Evolutionary conservation across 2,329 filamentous ascomycete species (phyloP).

Genomic region (Aspergillus arachidicola): DNA sequence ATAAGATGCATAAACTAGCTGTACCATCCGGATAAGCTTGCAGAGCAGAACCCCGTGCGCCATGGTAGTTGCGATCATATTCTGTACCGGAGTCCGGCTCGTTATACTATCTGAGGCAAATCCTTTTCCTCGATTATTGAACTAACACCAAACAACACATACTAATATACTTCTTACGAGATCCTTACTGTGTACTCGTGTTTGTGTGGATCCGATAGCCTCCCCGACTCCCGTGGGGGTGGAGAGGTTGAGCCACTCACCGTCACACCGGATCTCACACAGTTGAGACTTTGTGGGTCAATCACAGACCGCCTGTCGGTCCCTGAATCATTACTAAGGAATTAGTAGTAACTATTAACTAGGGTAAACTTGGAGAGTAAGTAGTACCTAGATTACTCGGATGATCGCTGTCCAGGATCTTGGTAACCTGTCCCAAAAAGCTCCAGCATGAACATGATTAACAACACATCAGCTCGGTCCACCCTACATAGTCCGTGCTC

Average conservation of each 20-base stretch:
- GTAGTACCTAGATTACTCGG: not conserved
- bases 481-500: constrained; percentile 12
- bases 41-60: not conserved
- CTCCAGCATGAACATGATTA: constrained; percentile 10
- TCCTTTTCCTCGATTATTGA: not conserved
- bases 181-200: not conserved
- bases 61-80: not conserved
- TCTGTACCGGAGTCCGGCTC: not conserved
- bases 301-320: constrained; percentile 14
- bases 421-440: not conserved
- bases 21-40: not conserved
- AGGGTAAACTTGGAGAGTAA: not conserved
- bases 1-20: constrained; percentile 2
- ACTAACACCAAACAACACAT: not conserved
- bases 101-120: not conserved
- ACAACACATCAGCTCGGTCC: constrained; percentile 10
- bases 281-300: not conserved
- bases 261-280: too few species aligned
- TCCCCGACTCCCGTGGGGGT: too few species aligned
- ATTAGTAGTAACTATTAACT: not conserved
- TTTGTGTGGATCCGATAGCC: too few species aligned
- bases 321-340: not conserved
- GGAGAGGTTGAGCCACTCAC: not conserved
- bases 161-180: not conserved
- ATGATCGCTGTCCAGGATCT: constrained; percentile 15